phyloP scores from a whole-genome alignment of 1,284 basidiomycete species.

The Pseudozyma flocculosa region DNA sequence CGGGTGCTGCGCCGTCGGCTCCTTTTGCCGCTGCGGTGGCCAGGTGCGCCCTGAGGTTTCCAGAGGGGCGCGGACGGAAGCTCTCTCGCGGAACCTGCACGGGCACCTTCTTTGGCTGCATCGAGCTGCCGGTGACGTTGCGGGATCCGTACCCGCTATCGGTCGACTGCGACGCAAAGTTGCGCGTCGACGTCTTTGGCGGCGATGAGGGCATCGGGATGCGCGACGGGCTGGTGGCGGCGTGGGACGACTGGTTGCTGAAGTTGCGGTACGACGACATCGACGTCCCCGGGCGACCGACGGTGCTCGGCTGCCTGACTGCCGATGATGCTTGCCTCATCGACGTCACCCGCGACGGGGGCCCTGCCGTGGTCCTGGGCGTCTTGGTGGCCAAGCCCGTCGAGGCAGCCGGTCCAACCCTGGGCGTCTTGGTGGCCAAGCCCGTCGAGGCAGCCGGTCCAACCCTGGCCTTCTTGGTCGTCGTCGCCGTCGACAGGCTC shows the following conservation, averaged over 20 bases:
- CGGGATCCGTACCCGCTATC: constrained; percentile 10
- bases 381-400: constrained; percentile 14
- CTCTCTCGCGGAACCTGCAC: constrained; percentile 27
- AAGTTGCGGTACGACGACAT: neutral
- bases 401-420: constrained; percentile 19
- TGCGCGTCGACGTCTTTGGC: neutral
- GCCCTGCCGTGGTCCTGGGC: constrained; percentile 9
- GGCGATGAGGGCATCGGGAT: constrained; percentile 7
- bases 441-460: constrained; percentile 22
- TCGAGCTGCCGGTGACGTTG: constrained; percentile 14
- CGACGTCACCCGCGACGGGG: neutral
- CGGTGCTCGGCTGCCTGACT: neutral
- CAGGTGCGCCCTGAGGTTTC: neutral
- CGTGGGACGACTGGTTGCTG: neutral
- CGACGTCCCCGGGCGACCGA: neutral
- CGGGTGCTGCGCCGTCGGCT: too few relatives aligned
- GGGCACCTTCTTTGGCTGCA: constrained; percentile 3
- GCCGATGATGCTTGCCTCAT: neutral
- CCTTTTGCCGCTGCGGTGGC: too few relatives aligned
- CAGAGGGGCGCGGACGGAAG: constrained; percentile 29
- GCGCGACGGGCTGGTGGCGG: constrained; percentile 21
- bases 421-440: constrained; percentile 25
- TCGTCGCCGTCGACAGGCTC: constrained; percentile 20
- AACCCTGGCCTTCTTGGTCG: constrained; percentile 25
- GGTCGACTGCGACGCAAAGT: neutral